These are phyloP conservation scores for Psilocybe cyanescens DNA, from an alignment of 768 basidiomycete genomes.

Conservation along the genomic window DNA sequence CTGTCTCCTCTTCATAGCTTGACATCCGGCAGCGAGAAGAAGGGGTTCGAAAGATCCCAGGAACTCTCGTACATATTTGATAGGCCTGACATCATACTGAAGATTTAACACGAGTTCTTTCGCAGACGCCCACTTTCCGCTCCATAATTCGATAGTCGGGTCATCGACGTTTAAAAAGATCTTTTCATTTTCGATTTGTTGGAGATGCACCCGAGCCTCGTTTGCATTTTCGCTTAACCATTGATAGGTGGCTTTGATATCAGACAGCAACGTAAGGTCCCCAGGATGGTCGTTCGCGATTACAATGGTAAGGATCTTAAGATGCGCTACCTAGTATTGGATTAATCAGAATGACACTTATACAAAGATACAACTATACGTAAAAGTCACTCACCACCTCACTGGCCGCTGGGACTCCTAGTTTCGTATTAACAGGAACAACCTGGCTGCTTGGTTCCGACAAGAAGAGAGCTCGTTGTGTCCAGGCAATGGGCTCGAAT, in stretches of 20 bases:
- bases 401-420: slow-evolving; percentile 20
- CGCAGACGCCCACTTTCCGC: slow-evolving; percentile 35
- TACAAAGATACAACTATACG: too few species aligned
- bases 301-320: slow-evolving; percentile 17
- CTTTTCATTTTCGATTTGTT: slow-evolving; percentile 22
- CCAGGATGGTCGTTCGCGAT: slow-evolving; percentile 17
- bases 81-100: slow-evolving; percentile 27
- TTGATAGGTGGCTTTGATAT: slow-evolving; percentile 26
- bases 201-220: slow-evolving; percentile 21
- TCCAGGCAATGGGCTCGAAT: slow-evolving; percentile 27
- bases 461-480: slow-evolving; percentile 22
- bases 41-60: slow-evolving; percentile 33
- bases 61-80: slow-evolving; percentile 32
- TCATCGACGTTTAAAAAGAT: slow-evolving; percentile 52
- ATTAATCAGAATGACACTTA: too few species aligned
- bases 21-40: slow-evolving; percentile 34
- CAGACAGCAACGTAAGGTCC: slow-evolving; percentile 13
- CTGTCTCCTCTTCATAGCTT: not conserved
- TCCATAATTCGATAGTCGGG: slow-evolving; percentile 36
- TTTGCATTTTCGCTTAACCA: slow-evolving; percentile 27
- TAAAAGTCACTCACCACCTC: slow-evolving; percentile 26
- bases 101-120: slow-evolving; percentile 40
- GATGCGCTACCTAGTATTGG: slow-evolving; percentile 16
- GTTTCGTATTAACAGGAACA: slow-evolving; percentile 14
- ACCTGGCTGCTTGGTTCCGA: slow-evolving; percentile 16